Percentiles rank a stretch among this genome's conserved stretches.
These are phyloP conservation scores for Orobanche coerulescens DNA, from an alignment of 257 asterid genomes.

Conservation along the genomic window DNA sequence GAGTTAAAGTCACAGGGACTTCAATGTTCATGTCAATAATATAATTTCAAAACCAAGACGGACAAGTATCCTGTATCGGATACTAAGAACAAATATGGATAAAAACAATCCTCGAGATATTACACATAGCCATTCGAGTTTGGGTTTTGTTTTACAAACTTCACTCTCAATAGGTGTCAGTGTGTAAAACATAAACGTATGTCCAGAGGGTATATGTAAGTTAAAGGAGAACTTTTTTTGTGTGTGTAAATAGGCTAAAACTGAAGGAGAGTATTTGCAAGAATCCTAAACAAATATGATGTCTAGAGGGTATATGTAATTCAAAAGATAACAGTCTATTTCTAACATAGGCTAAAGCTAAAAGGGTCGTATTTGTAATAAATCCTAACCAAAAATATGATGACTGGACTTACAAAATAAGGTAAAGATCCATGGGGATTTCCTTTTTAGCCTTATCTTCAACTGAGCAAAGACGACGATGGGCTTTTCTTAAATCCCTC, in stretches of 20 bases:
- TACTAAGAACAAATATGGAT: neutral
- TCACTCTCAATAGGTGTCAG: too few relatives aligned
- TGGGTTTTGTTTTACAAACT: too few relatives aligned
- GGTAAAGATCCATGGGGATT: slow-evolving; percentile 60
- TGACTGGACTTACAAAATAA: slow-evolving; percentile 60
- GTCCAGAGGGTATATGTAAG: too few relatives aligned
- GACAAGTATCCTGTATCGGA: neutral
- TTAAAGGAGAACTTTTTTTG: too few relatives aligned
- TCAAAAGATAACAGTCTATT: too few relatives aligned
- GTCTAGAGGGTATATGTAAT: neutral
- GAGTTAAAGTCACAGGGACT: neutral
- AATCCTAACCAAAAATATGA: slow-evolving; percentile 9
- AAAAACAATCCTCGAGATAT: neutral
- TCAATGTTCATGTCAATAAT: neutral
- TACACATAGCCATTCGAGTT: neutral
- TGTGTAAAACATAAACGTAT: too few relatives aligned
- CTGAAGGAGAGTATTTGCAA: neutral
- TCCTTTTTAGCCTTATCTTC: slow-evolving; percentile 66
- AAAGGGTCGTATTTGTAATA: neutral
- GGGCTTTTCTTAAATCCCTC: slow-evolving; percentile 62
- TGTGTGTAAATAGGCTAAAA: neutral
- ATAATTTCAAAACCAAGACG: neutral
- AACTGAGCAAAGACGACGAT: slow-evolving; percentile 46
- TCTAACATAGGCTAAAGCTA: neutral
- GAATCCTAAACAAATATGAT: slow-evolving; percentile 1